Evolutionary conservation across 441 rosid species (phyloP), one percentile per base, ranked within the genome.

Genomic region (Daphne laureola): DNA sequence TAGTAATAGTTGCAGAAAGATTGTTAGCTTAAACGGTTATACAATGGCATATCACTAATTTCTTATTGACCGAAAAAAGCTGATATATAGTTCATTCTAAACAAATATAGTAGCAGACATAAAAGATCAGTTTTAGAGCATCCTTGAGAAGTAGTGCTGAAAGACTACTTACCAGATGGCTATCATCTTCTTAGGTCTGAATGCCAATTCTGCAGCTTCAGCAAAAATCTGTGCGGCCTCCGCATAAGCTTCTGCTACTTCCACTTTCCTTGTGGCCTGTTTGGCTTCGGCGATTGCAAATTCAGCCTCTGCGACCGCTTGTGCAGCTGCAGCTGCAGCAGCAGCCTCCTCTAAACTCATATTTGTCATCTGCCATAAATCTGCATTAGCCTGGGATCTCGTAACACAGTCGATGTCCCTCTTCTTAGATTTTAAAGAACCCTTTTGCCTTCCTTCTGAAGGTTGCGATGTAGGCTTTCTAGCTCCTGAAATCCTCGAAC

Each of bases 251-350:
- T 92, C 98, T 48, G 96, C 97, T 51, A 69, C 80, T 48, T 83
- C 97, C 43, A 97, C 98, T 67, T 86, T 84, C 77, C 83, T 84
- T 59, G 97, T 94, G 55, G 98, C 98, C 66, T 73, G 80, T 80
- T 84, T 96, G 65, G 98, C 98, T 67, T 86, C 96, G n/a, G 94
- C 80, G 40, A 86, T 83, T 9, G 98, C 97, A 58, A 76, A 78
- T 65, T 92, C 96, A 36, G 98, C 98, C 71, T 87, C 97, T 63
- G 92, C 94, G 55, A 92, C 82, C 67, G 96, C 96, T 73, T 68
- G 78, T 60, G 96, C 95, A 55, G 98, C 95, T 60, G 96, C 95
- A 55, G 98, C 95, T 38, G 91, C 90, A 5, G 83, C 92, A 57
- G 96, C 94, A 51, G 96, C 96, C 68, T 86, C 94, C 62, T 71